A percentile compares a stretch with the other conserved stretches of the same genome.
Evolutionary conservation across 306 rosid genomes (phyloP).

Genomic region (Acmispon strigosus): DNA sequence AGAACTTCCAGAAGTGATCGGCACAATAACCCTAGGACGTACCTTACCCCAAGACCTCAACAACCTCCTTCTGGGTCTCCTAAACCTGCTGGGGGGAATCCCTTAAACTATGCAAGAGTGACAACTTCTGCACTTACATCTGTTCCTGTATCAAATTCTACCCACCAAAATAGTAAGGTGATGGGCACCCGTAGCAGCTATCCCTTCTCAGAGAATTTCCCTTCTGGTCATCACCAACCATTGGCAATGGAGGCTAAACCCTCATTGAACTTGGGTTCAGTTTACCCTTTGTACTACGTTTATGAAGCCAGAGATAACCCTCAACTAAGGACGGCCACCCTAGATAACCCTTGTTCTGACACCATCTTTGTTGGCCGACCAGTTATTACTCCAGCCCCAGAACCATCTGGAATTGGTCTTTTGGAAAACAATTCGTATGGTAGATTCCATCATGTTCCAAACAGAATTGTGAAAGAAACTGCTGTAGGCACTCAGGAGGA

Average conservation of each 20-base stretch:
- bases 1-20: constrained; percentile 98
- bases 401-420: constrained; percentile 40
- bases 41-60: constrained; percentile 66
- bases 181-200: constrained; percentile 35
- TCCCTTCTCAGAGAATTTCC: constrained; percentile 43
- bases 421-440: constrained; percentile 30
- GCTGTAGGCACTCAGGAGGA: constrained; percentile 35
- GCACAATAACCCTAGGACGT: constrained; percentile 77
- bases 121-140: constrained; percentile 27
- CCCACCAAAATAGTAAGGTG: constrained; percentile 33
- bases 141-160: constrained; percentile 42
- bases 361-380: constrained; percentile 73
- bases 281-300: constrained; percentile 78
- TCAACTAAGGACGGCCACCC: constrained; percentile 24
- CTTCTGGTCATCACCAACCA: constrained; percentile 40
- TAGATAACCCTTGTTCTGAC: constrained; percentile 35
- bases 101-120: constrained; percentile 37
- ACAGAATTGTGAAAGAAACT: constrained; percentile 27
- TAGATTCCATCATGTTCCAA: constrained; percentile 33
- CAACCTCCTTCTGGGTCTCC: constrained; percentile 48
- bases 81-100: constrained; percentile 47
- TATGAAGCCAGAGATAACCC: constrained; percentile 34
- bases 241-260: constrained; percentile 38
- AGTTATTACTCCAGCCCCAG: constrained; percentile 36
- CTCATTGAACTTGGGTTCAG: constrained; percentile 59